A percentile compares a stretch with the other conserved stretches of the same genome.
These are phyloP conservation scores for Geoglossum cookeanum DNA, from an alignment of 2,329 filamentous ascomycete species.

Conservation along the genomic window DNA sequence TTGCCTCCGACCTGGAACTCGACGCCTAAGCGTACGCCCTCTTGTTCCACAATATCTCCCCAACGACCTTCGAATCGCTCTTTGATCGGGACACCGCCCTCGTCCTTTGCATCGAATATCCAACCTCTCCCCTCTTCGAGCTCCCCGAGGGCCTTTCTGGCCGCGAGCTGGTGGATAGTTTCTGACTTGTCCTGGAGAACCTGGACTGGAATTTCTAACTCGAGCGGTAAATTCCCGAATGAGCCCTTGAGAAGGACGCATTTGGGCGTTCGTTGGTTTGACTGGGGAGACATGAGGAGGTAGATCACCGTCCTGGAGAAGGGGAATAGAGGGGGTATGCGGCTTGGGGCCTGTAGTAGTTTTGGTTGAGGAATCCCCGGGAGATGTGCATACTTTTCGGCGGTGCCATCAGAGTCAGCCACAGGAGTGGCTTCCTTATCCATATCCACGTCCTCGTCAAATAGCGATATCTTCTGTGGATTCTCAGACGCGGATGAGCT, in stretches of 20 bases:
- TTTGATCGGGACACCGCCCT: slow-evolving; percentile 25
- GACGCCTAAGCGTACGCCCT: slow-evolving; percentile 46
- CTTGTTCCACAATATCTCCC: slow-evolving; percentile 40
- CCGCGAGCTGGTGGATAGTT: slow-evolving; percentile 52
- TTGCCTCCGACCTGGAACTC: slow-evolving; percentile 48
- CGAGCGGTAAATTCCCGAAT: slow-evolving; percentile 36
- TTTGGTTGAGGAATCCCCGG: slow-evolving; percentile 34
- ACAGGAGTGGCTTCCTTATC: slow-evolving; percentile 11
- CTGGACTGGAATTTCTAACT: slow-evolving; percentile 44
- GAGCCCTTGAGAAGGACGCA: slow-evolving; percentile 40
- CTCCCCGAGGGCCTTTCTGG: slow-evolving; percentile 46
- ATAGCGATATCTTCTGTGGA: slow-evolving; percentile 35
- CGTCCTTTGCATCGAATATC: slow-evolving; percentile 33
- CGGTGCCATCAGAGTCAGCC: neutral
- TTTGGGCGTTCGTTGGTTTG: slow-evolving; percentile 27
- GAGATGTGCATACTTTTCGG: slow-evolving; percentile 28
- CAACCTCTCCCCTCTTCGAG: slow-evolving; percentile 53
- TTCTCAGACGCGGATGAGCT: slow-evolving; percentile 12
- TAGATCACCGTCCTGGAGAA: slow-evolving; percentile 48
- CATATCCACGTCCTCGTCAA: slow-evolving; percentile 23
- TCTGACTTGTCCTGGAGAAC: slow-evolving; percentile 25
- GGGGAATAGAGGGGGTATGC: slow-evolving; percentile 45
- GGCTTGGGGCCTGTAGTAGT: slow-evolving; percentile 42
- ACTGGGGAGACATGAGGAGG: slow-evolving; percentile 38
- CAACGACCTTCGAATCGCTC: slow-evolving; percentile 32